Evolutionary conservation across 2,329 filamentous ascomycete genomes (phyloP).

Genomic region (Pseudocercospora vitis): DNA sequence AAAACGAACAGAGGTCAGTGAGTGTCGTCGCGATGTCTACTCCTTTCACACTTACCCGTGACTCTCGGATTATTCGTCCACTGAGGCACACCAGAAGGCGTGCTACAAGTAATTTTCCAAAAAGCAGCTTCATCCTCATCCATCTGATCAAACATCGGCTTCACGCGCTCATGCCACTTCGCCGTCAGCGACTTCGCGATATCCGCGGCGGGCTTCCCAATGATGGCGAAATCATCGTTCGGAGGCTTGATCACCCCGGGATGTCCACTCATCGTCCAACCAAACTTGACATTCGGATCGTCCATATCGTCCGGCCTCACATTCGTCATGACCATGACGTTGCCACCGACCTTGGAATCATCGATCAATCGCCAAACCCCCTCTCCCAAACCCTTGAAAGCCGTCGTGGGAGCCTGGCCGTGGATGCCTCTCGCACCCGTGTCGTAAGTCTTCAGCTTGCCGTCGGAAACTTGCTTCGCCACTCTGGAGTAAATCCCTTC

Average conservation of each 20-base stretch:
- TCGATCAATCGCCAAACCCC: conserved; percentile 62
- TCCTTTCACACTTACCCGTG: conserved; percentile 42
- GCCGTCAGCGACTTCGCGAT: conserved; percentile 57
- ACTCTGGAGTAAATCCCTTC: conserved; percentile 64
- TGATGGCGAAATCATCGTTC: conserved; percentile 60
- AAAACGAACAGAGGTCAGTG: too few relatives aligned
- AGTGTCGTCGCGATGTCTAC: too few relatives aligned
- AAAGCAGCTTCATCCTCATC: conserved; percentile 59
- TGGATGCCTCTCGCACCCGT: conserved; percentile 65
- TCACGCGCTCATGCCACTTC: conserved; percentile 58
- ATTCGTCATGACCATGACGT: conserved; percentile 62
- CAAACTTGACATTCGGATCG: conserved; percentile 57
- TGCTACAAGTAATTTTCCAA: conserved; percentile 66
- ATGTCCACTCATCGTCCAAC: conserved; percentile 62
- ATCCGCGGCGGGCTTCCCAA: conserved; percentile 57
- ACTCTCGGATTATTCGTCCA: conserved; percentile 61
- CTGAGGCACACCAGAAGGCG: conserved; percentile 58
- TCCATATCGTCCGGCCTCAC: conserved; percentile 61
- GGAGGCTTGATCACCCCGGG: conserved; percentile 60
- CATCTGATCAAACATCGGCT: conserved; percentile 61
- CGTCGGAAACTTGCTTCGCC: conserved; percentile 59
- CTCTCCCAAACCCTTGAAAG: conserved; percentile 63
- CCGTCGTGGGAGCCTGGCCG: conserved; percentile 62
- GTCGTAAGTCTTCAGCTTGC: conserved; percentile 62
- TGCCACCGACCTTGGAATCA: conserved; percentile 47